Evolutionary conservation across 1,139 yeast species (phyloP).

Genomic region (Yamadazyma pseudoaaseri): DNA sequence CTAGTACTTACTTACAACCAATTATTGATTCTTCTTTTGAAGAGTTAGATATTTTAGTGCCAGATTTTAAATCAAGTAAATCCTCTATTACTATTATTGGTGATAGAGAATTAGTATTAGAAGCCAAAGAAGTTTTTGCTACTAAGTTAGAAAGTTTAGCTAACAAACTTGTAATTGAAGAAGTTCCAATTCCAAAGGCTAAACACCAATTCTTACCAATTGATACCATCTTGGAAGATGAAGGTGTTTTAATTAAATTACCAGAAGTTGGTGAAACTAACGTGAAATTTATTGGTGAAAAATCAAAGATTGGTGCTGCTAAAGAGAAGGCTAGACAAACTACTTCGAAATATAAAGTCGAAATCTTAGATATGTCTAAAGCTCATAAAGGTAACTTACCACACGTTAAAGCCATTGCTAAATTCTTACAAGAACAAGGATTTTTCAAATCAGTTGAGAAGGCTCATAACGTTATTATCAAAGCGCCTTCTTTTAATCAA

Average conservation of each 20-base stretch:
- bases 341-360: slow-evolving; percentile 53
- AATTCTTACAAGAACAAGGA: slow-evolving; percentile 57
- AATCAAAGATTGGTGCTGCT: slow-evolving; percentile 56
- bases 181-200: slow-evolving; percentile 42
- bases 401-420: slow-evolving; percentile 75
- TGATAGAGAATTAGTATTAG: slow-evolving; percentile 58
- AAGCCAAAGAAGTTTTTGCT: slow-evolving; percentile 48
- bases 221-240: slow-evolving; percentile 46
- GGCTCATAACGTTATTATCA: slow-evolving; percentile 50
- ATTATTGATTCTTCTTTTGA: slow-evolving; percentile 21
- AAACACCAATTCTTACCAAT: slow-evolving; percentile 49
- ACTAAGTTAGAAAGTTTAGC: slow-evolving; percentile 46
- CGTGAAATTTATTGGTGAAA: slow-evolving; percentile 67
- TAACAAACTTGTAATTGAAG: slow-evolving; percentile 32
- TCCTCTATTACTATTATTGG: slow-evolving; percentile 52
- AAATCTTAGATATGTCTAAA: slow-evolving; percentile 74
- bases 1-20: slow-evolving; percentile 27
- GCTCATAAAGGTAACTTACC: slow-evolving; percentile 80
- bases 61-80: slow-evolving; percentile 26
- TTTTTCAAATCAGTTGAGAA: slow-evolving; percentile 46
- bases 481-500: slow-evolving; percentile 48
- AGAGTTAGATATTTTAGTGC: slow-evolving; percentile 32
- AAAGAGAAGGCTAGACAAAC: slow-evolving; percentile 55
- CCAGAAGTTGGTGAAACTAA: slow-evolving; percentile 48
- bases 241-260: slow-evolving; percentile 61